These are phyloP conservation scores for Geotrichum fermentans DNA, from an alignment of 1,139 yeast genomes.

Conservation along the genomic window DNA sequence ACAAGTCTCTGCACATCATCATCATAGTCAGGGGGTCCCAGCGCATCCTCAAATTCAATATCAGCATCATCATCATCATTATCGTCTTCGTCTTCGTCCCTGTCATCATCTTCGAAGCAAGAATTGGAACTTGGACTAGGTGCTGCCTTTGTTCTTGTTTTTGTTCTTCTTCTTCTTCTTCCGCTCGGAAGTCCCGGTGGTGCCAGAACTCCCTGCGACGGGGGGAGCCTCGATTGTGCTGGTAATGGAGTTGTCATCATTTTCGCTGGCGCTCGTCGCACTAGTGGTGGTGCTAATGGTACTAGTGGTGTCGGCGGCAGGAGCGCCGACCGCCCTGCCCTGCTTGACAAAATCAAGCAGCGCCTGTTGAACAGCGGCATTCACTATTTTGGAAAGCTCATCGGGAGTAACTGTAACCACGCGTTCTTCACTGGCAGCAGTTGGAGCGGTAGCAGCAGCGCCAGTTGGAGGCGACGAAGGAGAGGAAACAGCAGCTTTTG, in stretches of 20 bases:
- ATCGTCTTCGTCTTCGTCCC: too few relatives aligned
- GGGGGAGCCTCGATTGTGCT: neutral
- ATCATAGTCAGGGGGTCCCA: too few relatives aligned
- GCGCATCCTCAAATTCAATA: too few relatives aligned
- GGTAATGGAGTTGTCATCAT: neutral
- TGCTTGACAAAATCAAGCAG: neutral
- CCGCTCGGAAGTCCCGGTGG: neutral
- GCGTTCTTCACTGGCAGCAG: too few relatives aligned
- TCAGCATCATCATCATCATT: too few relatives aligned
- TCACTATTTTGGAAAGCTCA: neutral
- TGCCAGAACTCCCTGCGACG: neutral
- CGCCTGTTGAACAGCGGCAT: conserved; percentile 1
- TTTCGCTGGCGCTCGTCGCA: neutral
- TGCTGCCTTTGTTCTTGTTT: neutral
- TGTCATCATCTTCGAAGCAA: too few relatives aligned
- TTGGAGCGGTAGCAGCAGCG: too few relatives aligned
- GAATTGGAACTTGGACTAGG: too few relatives aligned
- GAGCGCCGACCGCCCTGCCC: neutral
- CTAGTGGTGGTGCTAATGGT: neutral
- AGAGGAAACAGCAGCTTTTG: neutral
- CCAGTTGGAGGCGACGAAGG: too few relatives aligned
- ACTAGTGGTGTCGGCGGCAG: neutral
- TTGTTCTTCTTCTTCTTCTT: neutral
- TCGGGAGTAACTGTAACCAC: neutral
- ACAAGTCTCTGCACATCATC: neutral